phyloP scores from a whole-genome alignment of 495 filamentous ascomycete genomes.

The Penicillium silybi region DNA sequence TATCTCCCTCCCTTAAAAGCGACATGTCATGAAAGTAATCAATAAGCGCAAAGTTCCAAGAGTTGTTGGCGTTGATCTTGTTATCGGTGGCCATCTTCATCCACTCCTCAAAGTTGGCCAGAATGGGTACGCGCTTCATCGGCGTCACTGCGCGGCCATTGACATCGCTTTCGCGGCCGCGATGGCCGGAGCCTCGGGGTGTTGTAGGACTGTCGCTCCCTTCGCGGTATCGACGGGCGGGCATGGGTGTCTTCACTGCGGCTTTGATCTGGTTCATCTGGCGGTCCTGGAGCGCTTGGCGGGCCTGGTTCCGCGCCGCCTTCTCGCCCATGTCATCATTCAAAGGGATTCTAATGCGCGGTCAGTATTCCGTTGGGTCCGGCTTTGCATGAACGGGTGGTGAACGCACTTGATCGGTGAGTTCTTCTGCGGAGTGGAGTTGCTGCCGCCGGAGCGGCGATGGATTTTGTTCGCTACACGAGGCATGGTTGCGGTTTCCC shows the following conservation, averaged over 20 bases:
- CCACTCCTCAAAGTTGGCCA: conserved; percentile 99
- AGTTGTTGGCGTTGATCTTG: conserved; percentile 99
- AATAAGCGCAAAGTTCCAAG: conserved; percentile 98
- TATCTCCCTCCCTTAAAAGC: conserved; percentile 88
- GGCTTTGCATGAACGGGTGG: not conserved
- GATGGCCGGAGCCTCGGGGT: conserved; percentile 50
- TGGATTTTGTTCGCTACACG: conserved; percentile 60
- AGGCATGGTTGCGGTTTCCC: conserved; percentile 57
- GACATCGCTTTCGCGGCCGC: conserved; percentile 55
- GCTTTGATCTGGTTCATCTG: conserved; percentile 90
- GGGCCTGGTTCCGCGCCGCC: conserved; percentile 78
- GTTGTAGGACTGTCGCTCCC: conserved; percentile 64
- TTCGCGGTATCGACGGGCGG: conserved; percentile 59
- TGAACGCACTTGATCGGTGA: conserved; percentile 64
- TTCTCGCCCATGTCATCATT: conserved; percentile 96
- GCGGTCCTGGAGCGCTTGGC: conserved; percentile 81
- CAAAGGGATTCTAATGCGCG: conserved; percentile 66
- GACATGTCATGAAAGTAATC: conserved; percentile 99
- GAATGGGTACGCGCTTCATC: conserved; percentile 90
- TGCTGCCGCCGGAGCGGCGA: conserved; percentile 48
- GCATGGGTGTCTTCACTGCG: conserved; percentile 76
- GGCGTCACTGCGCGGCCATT: conserved; percentile 80
- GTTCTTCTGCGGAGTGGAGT: conserved; percentile 56
- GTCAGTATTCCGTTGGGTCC: conserved; percentile 8
- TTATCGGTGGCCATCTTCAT: conserved; percentile 99